Evolutionary conservation across 2,329 filamentous ascomycete species (phyloP).

Genomic region (Epichloe brachyelytri): DNA sequence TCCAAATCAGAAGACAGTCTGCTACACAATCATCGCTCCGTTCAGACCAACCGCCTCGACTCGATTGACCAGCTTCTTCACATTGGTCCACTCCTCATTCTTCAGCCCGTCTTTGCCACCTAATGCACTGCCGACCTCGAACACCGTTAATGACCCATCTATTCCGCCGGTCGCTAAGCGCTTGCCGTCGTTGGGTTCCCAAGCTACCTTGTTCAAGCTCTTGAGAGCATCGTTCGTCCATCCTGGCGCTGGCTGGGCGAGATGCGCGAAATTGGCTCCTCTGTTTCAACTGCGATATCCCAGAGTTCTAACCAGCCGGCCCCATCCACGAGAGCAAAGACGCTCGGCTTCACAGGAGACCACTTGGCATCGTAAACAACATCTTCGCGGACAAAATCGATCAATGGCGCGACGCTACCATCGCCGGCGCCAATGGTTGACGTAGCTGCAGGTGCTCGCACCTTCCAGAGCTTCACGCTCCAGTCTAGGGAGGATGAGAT

Average conservation of each 20-base stretch:
- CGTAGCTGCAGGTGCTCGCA: slow-evolving; percentile 65
- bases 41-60: slow-evolving; percentile 51
- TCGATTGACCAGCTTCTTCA: slow-evolving; percentile 77
- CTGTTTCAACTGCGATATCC: slow-evolving; percentile 85
- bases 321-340: slow-evolving; percentile 90
- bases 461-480: slow-evolving; percentile 95
- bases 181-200: slow-evolving; percentile 83
- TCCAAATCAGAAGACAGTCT: background rate
- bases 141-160: slow-evolving; percentile 80
- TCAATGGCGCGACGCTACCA: slow-evolving; percentile 53
- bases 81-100: slow-evolving; percentile 81
- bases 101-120: slow-evolving; percentile 75
- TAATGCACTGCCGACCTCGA: slow-evolving; percentile 73
- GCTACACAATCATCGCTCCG: slow-evolving; percentile 23
- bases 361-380: slow-evolving; percentile 93
- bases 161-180: slow-evolving; percentile 82
- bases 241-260: slow-evolving; percentile 55
- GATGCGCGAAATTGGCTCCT: slow-evolving; percentile 77
- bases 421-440: slow-evolving; percentile 43
- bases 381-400: slow-evolving; percentile 89
- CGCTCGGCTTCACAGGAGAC: slow-evolving; percentile 86
- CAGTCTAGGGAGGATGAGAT: slow-evolving; percentile 89
- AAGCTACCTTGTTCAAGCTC: slow-evolving; percentile 87
- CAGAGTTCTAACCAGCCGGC: slow-evolving; percentile 86
- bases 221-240: slow-evolving; percentile 57